Base-by-base conservation (phyloP, 331 rosid genomes). In the Malus hybrid region DNA sequence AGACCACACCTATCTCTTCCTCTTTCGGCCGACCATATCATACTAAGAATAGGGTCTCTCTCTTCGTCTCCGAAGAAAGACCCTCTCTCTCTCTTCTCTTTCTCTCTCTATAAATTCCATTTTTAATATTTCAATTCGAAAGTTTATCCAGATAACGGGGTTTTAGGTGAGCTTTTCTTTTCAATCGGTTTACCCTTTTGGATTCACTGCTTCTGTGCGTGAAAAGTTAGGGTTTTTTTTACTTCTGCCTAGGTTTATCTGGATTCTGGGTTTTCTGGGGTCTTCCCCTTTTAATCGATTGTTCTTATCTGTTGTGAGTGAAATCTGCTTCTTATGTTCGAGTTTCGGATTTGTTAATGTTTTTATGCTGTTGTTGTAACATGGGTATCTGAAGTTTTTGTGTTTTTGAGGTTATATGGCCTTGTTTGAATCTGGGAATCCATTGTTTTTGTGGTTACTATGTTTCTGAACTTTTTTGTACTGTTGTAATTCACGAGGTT, bases 1-100 rank as follows among this genome's bases (percentile, higher is more conserved):
- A 59, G 74, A 80, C 91, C 87, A 67, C 88, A 73, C 72, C 85
- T 56, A 5, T 68, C 71, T 74, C 46, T 11, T 70, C 8, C 22
- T 39, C 33, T 80, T 52, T 68, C 82, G 74, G 80, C 87, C 81
- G 79, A 73, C 83, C 81, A 74, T 73, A 61, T 36, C 44, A 24
- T 18, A 28, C 15, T 61, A 48, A 71, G 34, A 78, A 70, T 70
- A 70, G 79, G 83, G 79, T 79, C 79, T 69, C 63, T 73, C 78
- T 73, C 69, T 62, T 73, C 73, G 9, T 39, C 39, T 65, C 66
- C 22, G 70, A 77, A 69, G 63, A 18, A 70, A 29, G 75, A 60
- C 42, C 67, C 68, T 56, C 52, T 46, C 42, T 18, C 1, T 36
- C 12, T 6, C 11, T 2, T 36, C 44, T 36, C 44, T 36, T 36